Evolutionary conservation across 371 early-diverging fungal species (phyloP).

Genomic region (Batrachochytrium dendrobatidis): DNA sequence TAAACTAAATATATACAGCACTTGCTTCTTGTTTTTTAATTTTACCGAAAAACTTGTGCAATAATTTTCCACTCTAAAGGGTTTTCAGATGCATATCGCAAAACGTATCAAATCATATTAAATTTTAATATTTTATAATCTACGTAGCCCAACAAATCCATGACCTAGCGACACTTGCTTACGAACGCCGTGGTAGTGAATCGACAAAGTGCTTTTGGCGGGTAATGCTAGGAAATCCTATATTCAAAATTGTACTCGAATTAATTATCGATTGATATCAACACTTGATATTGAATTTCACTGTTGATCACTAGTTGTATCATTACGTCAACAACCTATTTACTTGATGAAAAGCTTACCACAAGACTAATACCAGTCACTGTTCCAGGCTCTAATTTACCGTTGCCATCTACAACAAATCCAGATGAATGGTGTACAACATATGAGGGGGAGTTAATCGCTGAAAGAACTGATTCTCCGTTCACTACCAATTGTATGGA

Average conservation of each 20-base stretch:
- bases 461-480: conserved; percentile 41
- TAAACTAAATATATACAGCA: no score
- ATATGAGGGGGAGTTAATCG: conserved; percentile 40
- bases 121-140: no score
- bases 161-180: conserved; percentile 24
- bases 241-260: neutral
- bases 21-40: no score
- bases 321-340: no score
- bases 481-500: conserved; percentile 40
- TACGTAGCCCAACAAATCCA: conserved; percentile 30
- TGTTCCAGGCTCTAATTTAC: conserved; percentile 21
- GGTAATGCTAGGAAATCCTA: conserved; percentile 33
- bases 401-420: conserved; percentile 28
- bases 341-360: no score
- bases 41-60: no score
- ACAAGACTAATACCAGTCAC: conserved; percentile 35
- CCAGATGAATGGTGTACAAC: conserved; percentile 36
- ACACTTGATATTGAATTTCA: no score
- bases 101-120: no score
- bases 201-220: conserved; percentile 27
- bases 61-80: no score
- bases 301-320: no score
- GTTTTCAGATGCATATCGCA: no score
- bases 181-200: conserved; percentile 32
- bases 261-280: neutral